Percentiles rank a stretch among this genome's conserved stretches.
phyloP scores from a whole-genome alignment of 768 basidiomycete species.

The Russula griseocarnosa region DNA sequence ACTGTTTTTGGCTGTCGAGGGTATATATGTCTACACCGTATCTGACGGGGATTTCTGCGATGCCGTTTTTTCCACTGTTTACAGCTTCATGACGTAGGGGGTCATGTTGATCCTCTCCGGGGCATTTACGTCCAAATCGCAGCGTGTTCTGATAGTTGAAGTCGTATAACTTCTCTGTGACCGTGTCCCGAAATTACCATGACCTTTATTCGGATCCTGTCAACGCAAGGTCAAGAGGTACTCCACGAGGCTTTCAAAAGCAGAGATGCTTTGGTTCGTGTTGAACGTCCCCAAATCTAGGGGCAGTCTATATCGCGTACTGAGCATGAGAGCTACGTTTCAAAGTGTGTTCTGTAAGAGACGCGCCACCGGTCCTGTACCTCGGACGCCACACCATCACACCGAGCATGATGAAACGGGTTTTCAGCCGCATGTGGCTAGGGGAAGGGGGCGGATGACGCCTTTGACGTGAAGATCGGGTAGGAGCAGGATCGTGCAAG shows the following conservation, averaged over 20 bases:
- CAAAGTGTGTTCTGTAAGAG: background rate
- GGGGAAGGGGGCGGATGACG: background rate
- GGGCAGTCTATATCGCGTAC: background rate
- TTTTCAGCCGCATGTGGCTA: background rate
- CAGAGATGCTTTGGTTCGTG: no score
- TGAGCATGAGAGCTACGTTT: background rate
- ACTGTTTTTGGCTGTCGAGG: background rate
- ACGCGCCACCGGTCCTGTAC: background rate
- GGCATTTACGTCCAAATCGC: background rate
- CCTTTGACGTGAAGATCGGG: background rate
- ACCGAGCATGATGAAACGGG: background rate
- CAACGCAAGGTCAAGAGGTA: no score
- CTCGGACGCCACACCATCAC: background rate
- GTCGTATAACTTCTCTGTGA: no score
- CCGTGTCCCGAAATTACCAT: no score
- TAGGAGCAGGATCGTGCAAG: background rate
- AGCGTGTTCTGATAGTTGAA: background rate
- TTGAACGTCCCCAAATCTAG: no score
- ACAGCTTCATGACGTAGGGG: background rate
- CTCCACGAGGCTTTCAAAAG: no score
- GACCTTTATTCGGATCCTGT: background rate
- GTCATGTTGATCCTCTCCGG: background rate
- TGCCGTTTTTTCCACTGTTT: background rate
- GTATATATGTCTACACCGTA: background rate
- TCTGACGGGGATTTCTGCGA: background rate